Evolutionary conservation across 768 basidiomycete species (phyloP), one percentile per base, ranked within the genome.

Genomic region (Lentinula detonsa): DNA sequence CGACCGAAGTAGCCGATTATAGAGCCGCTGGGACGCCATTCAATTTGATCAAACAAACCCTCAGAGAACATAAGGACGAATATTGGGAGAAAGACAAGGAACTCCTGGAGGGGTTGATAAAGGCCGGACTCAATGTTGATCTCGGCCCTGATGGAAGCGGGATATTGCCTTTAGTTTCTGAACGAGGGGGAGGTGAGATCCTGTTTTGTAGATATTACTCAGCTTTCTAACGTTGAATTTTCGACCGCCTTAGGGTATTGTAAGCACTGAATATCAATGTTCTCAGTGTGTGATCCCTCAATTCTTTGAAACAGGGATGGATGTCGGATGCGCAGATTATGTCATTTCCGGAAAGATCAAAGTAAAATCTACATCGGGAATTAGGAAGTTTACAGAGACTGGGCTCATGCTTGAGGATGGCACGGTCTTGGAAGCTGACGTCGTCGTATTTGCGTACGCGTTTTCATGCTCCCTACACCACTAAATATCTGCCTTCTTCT

Each of bases 321-420:
- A 82, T 63, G 75, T 78, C 52, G 84, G 83, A 35, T 79, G 79
- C 46, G 78, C 78, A 34, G 75, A 83, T 65, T 72, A 80, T 61
- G 80, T 86, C 64, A 75, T 75, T 37, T 73, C 78, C 45, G 83
- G 84, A 5, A 78, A 83, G 65, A 80, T 86, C 69, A 81, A 82
- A 65, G 69, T 86, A 61, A 86, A 85, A 72, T 80, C 80, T 64
- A 83, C 82, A 43, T 70, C 72, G n/a, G 75, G 77, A 61, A 73
- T 81, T 39, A 68, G 70, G 15, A 63, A 64, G 11, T 76, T 81
- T 66, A 71, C 68, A 15, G 61, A 68, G 18, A 62, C 69, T 42
- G 72, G 69, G 15, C 63, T 79, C 5, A 56, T 75, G 11, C 77
- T 81, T 62, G 70, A 69, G 0, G 75, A 80, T 62, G 75, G 75